These are phyloP conservation scores for Coccomyxa subellipsoidea DNA, from an alignment of 163 green algal genomes.

Conservation along the genomic window DNA sequence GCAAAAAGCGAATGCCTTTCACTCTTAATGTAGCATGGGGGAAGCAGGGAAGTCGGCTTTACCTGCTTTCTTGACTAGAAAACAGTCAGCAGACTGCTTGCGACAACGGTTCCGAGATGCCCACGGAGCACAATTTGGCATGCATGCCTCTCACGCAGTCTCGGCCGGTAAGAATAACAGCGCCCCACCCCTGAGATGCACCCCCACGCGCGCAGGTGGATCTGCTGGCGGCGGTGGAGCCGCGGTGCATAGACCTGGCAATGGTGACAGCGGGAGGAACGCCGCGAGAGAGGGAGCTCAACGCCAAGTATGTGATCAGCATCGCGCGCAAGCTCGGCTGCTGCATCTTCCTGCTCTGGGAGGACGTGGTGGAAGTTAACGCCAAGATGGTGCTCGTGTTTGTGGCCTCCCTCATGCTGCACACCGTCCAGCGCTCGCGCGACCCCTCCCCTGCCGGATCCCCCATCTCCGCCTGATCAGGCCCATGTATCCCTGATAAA, in stretches of 20 bases:
- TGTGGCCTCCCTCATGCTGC: constrained; percentile 37
- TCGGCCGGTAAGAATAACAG: too few relatives aligned
- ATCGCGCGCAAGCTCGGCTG: constrained; percentile 59
- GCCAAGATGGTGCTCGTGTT: constrained; percentile 54
- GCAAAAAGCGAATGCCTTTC: too few relatives aligned
- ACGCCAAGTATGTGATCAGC: constrained; percentile 60
- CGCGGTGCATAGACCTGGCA: constrained; percentile 25
- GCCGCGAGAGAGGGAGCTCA: constrained; percentile 36
- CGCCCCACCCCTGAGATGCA: neutral
- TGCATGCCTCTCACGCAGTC: too few relatives aligned
- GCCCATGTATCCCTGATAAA: too few relatives aligned
- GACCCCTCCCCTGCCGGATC: neutral
- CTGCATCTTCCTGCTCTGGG: constrained; percentile 50
- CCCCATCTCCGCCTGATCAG: neutral
- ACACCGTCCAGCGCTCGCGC: neutral
- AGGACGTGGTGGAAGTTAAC: constrained; percentile 56
- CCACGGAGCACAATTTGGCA: too few relatives aligned
- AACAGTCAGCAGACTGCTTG: too few relatives aligned
- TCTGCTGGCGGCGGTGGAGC: constrained; percentile 17
- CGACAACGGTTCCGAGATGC: too few relatives aligned
- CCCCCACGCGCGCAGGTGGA: constrained; percentile 9
- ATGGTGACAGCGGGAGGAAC: constrained; percentile 35
- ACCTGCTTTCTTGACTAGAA: too few relatives aligned
- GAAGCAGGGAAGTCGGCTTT: too few relatives aligned
- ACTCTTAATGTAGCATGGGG: too few relatives aligned